These are phyloP conservation scores for Boechera stricta DNA, from an alignment of 345 rosid species.

Conservation along the genomic window DNA sequence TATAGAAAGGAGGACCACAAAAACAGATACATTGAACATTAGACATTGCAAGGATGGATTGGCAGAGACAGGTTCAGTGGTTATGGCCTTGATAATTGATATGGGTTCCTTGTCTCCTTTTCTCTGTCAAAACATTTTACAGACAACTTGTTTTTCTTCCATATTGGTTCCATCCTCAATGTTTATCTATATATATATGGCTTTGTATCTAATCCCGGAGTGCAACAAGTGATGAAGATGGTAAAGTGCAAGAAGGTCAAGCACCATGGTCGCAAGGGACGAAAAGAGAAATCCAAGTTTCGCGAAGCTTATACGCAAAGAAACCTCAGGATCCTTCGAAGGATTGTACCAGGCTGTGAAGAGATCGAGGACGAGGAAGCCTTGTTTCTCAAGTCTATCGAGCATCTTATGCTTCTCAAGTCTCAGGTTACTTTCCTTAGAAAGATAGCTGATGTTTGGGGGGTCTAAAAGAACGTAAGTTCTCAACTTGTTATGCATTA, in stretches of 20 bases:
- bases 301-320: conserved; percentile 38
- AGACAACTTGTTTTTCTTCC: conserved; percentile 42
- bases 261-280: conserved; percentile 28
- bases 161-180: conserved; percentile 43
- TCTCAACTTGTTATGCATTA: conserved; percentile 33
- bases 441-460: conserved; percentile 48
- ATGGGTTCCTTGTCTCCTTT: conserved; percentile 42
- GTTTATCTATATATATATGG: conserved; percentile 19
- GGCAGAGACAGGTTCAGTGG: conserved; percentile 44
- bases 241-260: conserved; percentile 33
- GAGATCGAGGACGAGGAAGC: conserved; percentile 50
- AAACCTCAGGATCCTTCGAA: conserved; percentile 49
- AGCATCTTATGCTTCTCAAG: conserved; percentile 53
- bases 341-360: conserved; percentile 54
- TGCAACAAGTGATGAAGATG: conserved; percentile 25
- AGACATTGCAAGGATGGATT: conserved; percentile 32
- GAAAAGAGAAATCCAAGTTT: conserved; percentile 46
- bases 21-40: conserved; percentile 36
- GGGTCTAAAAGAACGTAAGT: conserved; percentile 41
- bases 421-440: conserved; percentile 52
- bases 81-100: conserved; percentile 41
- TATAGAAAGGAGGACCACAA: conserved; percentile 39
- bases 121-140: conserved; percentile 32
- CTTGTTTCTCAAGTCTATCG: conserved; percentile 55
- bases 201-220: not conserved